phyloP scores from a whole-genome alignment of 2,329 filamentous ascomycete genomes.

The Trichothecium roseum region DNA sequence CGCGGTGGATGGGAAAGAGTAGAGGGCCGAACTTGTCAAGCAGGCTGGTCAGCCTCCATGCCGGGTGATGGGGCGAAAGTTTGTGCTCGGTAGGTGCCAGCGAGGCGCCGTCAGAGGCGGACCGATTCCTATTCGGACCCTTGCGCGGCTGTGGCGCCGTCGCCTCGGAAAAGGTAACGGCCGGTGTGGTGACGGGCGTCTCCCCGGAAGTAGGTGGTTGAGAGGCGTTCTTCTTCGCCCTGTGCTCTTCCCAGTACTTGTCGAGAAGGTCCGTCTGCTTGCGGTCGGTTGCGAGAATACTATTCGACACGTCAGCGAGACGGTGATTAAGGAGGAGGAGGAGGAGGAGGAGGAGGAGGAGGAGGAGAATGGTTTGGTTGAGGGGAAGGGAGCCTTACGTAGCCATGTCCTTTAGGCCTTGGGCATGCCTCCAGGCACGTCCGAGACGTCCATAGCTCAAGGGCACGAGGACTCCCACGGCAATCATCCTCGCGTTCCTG shows the following conservation, averaged over 20 bases:
- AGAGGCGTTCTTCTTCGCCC: conserved; percentile 23
- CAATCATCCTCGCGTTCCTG: conserved; percentile 85
- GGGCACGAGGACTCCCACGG: conserved; percentile 81
- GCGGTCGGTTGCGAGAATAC: conserved; percentile 53
- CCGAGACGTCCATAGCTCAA: conserved; percentile 78
- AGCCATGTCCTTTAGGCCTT: conserved; percentile 64
- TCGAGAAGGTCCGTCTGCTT: conserved; percentile 56
- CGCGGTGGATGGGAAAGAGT: conserved; percentile 83
- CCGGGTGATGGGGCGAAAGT: conserved; percentile 73
- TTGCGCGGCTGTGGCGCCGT: conserved; percentile 18
- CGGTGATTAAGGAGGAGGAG: background rate
- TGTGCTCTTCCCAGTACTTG: conserved; percentile 63
- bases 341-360: conserved; percentile 9
- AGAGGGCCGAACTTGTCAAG: conserved; percentile 81
- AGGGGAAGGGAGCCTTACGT: conserved; percentile 33
- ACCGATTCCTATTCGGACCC: conserved; percentile 44
- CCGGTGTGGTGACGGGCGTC: conserved; percentile 41
- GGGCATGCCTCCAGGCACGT: conserved; percentile 80
- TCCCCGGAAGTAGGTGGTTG: conserved; percentile 21
- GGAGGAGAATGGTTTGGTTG: conserved; percentile 1
- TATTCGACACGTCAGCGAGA: conserved; percentile 13
- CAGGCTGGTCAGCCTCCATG: conserved; percentile 67
- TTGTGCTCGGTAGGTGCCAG: conserved; percentile 51
- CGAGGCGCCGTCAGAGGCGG: conserved; percentile 50
- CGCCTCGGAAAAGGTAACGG: conserved; percentile 27